Evolutionary conservation across 805 yeast species (phyloP), one percentile per base, ranked within the genome.

Genomic region (Tetrapisispora pingtungensis): DNA sequence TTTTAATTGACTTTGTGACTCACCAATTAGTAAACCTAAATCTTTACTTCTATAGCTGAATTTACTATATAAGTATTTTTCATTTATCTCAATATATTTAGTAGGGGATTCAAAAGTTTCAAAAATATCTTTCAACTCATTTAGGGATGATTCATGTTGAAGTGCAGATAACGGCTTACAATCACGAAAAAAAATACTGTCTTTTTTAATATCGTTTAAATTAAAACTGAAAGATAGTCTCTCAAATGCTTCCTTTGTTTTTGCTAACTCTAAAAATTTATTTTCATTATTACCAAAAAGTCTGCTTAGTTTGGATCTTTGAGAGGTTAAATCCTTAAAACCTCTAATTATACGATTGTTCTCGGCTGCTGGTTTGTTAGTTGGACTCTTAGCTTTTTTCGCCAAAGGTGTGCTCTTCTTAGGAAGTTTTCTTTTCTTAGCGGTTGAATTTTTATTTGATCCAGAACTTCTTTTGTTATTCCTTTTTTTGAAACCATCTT

Each of bases 241-340:
- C 31, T 75, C 77, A 77, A 82, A 80, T 4, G 61, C 62, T 15
- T 65, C 67, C 46, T 81, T 73, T 32, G 71, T 66, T 20, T 68
- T 59, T 4, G 75, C 60, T 3, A 75, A 59, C 15, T 60, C 58
- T 10, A 72, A 58, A 35, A 75, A 66, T 42, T 68, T 68, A 1
- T 57, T 58, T 32, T 67, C 69, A 50, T 77, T 71, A 24, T 62
- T 54, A 0, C 89, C 89, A 55, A 70, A 79, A 41, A 73, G 53
- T 35, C 71, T 59, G 31, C 55, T 57, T 33, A 71, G 51, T 40
- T 72, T 67, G 31, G 72, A 78, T 39, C 66, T 67, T 13, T 73
- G 57, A 6, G 69, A 60, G 3, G 70, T 65, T 13, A 64, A 40
- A 33, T 62, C 64, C 40, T 59, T 65, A 26, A 60, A 30, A 19